Base-by-base conservation (phyloP, 192 early-diverging fungal genomes). In the Mortierella claussenii region DNA sequence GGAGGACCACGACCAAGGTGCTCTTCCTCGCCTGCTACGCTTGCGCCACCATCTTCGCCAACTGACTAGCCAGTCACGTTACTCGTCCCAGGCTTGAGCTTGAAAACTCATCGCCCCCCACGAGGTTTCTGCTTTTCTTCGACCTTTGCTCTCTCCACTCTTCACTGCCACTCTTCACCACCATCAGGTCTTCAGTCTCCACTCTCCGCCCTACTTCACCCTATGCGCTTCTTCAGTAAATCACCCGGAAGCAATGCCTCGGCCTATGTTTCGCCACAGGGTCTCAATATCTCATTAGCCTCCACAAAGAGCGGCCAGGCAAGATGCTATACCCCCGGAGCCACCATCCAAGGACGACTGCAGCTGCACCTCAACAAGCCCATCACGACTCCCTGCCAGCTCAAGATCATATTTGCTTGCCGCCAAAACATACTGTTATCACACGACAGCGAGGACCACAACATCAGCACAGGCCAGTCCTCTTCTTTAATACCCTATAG, bases 381-480 rank as follows among this genome's bases (percentile, higher is more conserved):
- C 21, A 63, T 61, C 50, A 9, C 28, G 2, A 13, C 32, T 45
- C 60, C 69, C 6, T 71, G 69, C 21, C 40, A 48, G 21, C 40
- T 71, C 15, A 27, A 34, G 34, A 55, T 71, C 46, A 53, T 71
- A 28, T 71, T 71, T 57, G 12, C 69, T n/a, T 71, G 69, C 21
- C 54, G 43, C 23, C 65, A 68, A 58, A 58, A 31, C 17, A 50
- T 68, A 30, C 4, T 34, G 5, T 37, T 34, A 11, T 40, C 60
- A 5, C 0, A 17, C 23, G 8, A 9, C 28, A 31, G 51, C 28
- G 5, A 12, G 3, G 27, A 45, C 9, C 11, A 7, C 30, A 15
- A 0, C 27, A 17, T 30, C 44, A 17, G 3, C 45, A 30, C 44
- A 17, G 12, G 4, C 30, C 49, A 1, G 43, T 47, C n/a, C 47